phyloP scores from a whole-genome alignment of 1,284 basidiomycete genomes.

The Malassezia vespertilionis region DNA sequence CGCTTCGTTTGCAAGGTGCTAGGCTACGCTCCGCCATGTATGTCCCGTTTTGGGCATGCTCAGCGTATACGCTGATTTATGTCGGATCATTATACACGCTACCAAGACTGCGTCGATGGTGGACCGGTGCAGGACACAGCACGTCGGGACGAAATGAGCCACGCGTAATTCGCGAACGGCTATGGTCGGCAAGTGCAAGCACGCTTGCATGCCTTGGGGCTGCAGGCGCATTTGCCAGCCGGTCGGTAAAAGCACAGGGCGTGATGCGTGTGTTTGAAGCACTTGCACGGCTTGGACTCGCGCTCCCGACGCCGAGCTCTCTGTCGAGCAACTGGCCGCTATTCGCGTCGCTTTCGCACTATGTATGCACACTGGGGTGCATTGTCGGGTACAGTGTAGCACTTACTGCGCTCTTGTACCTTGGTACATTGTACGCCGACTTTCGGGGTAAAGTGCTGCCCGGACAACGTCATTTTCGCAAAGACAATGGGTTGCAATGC shows the following conservation, averaged over 20 bases:
- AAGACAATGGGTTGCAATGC: slow-evolving; percentile 48
- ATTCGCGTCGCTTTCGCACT: too few species aligned
- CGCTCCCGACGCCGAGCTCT: slow-evolving; percentile 20
- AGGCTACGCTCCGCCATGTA: background rate
- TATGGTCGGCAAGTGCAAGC: slow-evolving; percentile 21
- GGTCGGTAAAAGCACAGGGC: background rate
- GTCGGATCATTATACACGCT: slow-evolving; percentile 13
- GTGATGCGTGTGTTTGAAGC: background rate
- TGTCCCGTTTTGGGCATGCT: background rate
- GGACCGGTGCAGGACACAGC: background rate
- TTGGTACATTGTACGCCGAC: slow-evolving; percentile 66
- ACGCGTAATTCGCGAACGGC: slow-evolving; percentile 21
- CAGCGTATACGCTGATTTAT: slow-evolving; percentile 10
- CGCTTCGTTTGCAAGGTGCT: background rate
- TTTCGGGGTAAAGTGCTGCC: slow-evolving; percentile 58
- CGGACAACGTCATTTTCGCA: slow-evolving; percentile 51
- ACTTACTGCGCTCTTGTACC: slow-evolving; percentile 67
- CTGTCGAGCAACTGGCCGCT: too few species aligned
- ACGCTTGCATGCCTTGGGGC: slow-evolving; percentile 11
- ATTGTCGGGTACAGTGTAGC: too few species aligned
- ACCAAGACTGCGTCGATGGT: background rate
- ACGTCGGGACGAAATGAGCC: slow-evolving; percentile 23
- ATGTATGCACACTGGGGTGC: too few species aligned
- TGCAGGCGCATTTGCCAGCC: background rate
- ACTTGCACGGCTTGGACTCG: slow-evolving; percentile 24